Percentiles rank a stretch among this genome's conserved stretches.
Evolutionary conservation across 2,329 filamentous ascomycete species (phyloP).

Genomic region (Epichloe festucae): DNA sequence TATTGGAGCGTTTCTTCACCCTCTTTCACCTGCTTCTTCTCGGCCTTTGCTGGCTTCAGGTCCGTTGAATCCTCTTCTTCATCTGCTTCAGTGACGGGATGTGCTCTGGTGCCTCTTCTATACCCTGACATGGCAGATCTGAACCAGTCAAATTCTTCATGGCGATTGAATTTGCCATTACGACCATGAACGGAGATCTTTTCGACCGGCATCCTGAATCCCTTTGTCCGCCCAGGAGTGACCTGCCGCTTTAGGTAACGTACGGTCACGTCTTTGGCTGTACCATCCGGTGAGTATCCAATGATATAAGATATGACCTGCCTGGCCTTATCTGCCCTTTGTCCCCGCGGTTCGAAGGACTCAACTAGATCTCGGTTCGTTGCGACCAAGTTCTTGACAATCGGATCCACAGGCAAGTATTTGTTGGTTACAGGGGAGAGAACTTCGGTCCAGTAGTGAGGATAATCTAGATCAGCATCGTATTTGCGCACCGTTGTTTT

Average conservation of each 20-base stretch:
- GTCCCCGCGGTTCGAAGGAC: slow-evolving; percentile 70
- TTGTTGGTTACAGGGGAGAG: slow-evolving; percentile 70
- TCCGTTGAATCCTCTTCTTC: slow-evolving; percentile 68
- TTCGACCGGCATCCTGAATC: slow-evolving; percentile 62
- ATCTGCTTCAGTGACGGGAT: slow-evolving; percentile 56
- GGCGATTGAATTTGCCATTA: slow-evolving; percentile 61
- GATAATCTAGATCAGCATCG: slow-evolving; percentile 67
- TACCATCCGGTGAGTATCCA: slow-evolving; percentile 69
- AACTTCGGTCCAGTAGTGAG: slow-evolving; percentile 88
- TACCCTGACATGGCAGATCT: slow-evolving; percentile 67
- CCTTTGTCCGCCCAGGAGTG: slow-evolving; percentile 83
- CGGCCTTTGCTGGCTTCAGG: slow-evolving; percentile 56
- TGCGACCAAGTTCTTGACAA: slow-evolving; percentile 56
- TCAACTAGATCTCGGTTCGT: slow-evolving; percentile 60
- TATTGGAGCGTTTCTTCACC: slow-evolving; percentile 75
- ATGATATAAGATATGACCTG: slow-evolving; percentile 86
- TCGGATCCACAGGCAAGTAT: slow-evolving; percentile 65
- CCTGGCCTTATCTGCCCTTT: slow-evolving; percentile 70
- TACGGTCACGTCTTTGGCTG: slow-evolving; percentile 88
- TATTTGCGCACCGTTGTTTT: slow-evolving; percentile 35
- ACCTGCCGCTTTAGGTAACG: slow-evolving; percentile 74
- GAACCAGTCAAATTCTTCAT: slow-evolving; percentile 83
- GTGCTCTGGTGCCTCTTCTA: slow-evolving; percentile 30
- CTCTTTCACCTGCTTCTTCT: slow-evolving; percentile 61
- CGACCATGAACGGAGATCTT: slow-evolving; percentile 71